Percentiles rank a stretch among this genome's conserved stretches.
These are phyloP conservation scores for Verticillium dahliae DNA, from an alignment of 2,329 filamentous ascomycete genomes.

Conservation along the genomic window DNA sequence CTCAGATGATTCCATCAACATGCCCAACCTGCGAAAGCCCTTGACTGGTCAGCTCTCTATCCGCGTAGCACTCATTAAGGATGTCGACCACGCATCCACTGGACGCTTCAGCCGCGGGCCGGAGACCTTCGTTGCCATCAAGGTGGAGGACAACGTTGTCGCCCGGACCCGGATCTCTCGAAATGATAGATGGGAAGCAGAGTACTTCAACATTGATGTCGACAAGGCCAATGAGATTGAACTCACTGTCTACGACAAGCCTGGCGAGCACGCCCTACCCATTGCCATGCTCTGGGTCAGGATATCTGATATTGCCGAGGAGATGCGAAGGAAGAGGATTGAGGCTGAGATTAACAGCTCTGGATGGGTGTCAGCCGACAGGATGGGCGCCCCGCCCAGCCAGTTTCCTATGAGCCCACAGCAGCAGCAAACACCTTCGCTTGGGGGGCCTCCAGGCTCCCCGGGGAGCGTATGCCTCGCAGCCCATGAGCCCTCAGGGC, in stretches of 20 bases:
- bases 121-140: conserved; percentile 92
- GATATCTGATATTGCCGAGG: conserved; percentile 94
- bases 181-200: conserved; percentile 86
- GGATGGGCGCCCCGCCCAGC: conserved; percentile 65
- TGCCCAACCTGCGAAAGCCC: conserved; percentile 92
- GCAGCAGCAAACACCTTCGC: conserved; percentile 27
- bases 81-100: conserved; percentile 87
- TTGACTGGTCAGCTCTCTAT: conserved; percentile 85
- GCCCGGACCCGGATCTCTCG: conserved; percentile 80
- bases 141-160: conserved; percentile 90
- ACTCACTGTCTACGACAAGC: conserved; percentile 94
- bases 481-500: conserved; percentile 16
- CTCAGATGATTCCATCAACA: conserved; percentile 90
- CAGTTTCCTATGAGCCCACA: conserved; percentile 55
- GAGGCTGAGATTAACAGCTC: conserved; percentile 91
- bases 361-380: conserved; percentile 95
- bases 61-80: conserved; percentile 80
- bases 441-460: conserved; percentile 36
- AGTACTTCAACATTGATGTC: conserved; percentile 86
- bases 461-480: conserved; percentile 30
- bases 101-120: conserved; percentile 82
- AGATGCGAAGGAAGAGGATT: conserved; percentile 95
- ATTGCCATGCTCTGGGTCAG: conserved; percentile 95
- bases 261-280: conserved; percentile 80
- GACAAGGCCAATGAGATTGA: conserved; percentile 99